Evolutionary conservation across 2,329 filamentous ascomycete genomes (phyloP), one percentile per base, ranked within the genome.

Genomic region (Helminthosporium solani): DNA sequence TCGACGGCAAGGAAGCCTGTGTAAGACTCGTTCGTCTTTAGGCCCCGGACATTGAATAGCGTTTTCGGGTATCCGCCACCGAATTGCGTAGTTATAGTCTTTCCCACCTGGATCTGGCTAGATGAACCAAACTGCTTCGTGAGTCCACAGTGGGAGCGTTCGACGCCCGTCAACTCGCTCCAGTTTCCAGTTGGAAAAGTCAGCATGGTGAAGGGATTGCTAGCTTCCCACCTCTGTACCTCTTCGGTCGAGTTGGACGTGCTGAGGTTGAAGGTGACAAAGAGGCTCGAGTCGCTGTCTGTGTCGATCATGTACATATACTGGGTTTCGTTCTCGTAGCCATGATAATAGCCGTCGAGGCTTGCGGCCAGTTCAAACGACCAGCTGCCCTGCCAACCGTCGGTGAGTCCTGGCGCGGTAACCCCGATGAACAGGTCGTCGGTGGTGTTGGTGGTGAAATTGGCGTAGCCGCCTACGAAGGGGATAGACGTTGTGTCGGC

Each of bases 291-390:
- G 23, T 78, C 80, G 34, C 82, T 85, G 68, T 97, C 94, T 19
- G 88, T 90, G 63, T 97, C 94, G 42, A 96, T 83, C 71, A 91
- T 87, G 57, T 84, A 81, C 7, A 96, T 75, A 53, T 85, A 80
- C 0, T 81, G 74, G 49, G 78, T 71, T 11, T 73, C 66, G 52
- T 78, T 70, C 54, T 82, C 74, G 57, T 82, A 88, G 28, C 72
- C 77, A 70, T 95, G 86, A 64, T 88, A 96, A 49, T 79, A 87
- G 1, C 75, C 80, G 58, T 95, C 86, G n/a, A 85, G 83, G 1
- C 91, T 96, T 4, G 82, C 87, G 1, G 89, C 90, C 18, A 99
- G 73, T 59, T 95, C 79, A 57, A 91, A 91, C 49, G 85, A 87
- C 76, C 90, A 99, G 3, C 75, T 75, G 2, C 86, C 87, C 0